Evolutionary conservation across 2,329 filamentous ascomycete species (phyloP), one percentile per base, ranked within the genome.

Genomic region (Aspergillus japonicus): DNA sequence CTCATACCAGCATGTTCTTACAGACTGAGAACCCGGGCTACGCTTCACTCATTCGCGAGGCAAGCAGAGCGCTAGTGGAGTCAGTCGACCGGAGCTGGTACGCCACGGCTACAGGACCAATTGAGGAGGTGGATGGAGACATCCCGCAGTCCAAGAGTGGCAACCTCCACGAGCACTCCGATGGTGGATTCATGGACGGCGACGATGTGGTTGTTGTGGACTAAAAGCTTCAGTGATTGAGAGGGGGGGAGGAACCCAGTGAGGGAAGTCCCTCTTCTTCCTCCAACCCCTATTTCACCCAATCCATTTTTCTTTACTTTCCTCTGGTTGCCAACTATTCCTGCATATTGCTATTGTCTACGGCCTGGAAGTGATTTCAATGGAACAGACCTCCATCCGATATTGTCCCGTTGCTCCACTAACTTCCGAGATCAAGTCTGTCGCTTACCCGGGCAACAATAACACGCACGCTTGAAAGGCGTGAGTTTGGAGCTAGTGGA

Each of bases 1-100:
- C 94, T 29, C 95, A 98, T 75, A 91, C 76, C 61, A 78, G 67
- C 65, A 82, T 82, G 79, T 82, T 82, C 60, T 63, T 71, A 21
- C 72, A 76, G 16, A 73, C 71, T 48, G 72, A 80, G 23, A 81
- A 82, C 56, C 75, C 78, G 10, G 75, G 71, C n/a, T 81, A 78
- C 63, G 73, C 75, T 57, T 67, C 70, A 5, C 67, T 82, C 47
- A 69, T 76, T 16, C 66, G 71, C 35, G 68, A 75, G 58, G 73
- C 78, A 24, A 75, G 75, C 64, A 73, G 73, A 47, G 63, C 71
- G 35, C 63, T 81, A 56, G 69, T 75, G 10, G 62, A 64, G 21
- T 80, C 75, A 65, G 65, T 81, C 50, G 76, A 78, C 67, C 68
- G 67, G 60, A 69, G 70, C 35, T 78, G 76, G 76, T 78, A 77